Percentiles rank a stretch among this genome's conserved stretches.
phyloP scores from a whole-genome alignment of 1,139 yeast species.

The Hansenula lynferdii region DNA sequence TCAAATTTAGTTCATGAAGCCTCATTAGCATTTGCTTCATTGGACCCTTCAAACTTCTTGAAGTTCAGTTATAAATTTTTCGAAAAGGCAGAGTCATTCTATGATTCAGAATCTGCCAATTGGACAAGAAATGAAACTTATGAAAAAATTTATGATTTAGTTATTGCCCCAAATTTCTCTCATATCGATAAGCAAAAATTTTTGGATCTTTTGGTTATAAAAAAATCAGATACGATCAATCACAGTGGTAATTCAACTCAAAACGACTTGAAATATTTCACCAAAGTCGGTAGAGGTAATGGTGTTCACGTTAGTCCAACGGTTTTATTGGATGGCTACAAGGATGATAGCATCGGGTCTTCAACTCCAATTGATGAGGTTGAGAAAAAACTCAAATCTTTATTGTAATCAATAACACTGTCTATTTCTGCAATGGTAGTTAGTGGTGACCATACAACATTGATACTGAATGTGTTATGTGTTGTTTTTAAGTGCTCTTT shows the following conservation, averaged over 20 bases:
- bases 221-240: slow-evolving; percentile 24
- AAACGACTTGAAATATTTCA: slow-evolving; percentile 66
- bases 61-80: slow-evolving; percentile 52
- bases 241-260: slow-evolving; percentile 60
- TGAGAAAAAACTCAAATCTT: slow-evolving; percentile 24
- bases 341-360: slow-evolving; percentile 37
- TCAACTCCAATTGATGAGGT: slow-evolving; percentile 31
- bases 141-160: slow-evolving; percentile 27
- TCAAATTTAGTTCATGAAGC: slow-evolving; percentile 69
- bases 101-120: slow-evolving; percentile 54
- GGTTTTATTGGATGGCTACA: slow-evolving; percentile 65
- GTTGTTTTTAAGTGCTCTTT: too few relatives aligned
- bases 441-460: too few relatives aligned
- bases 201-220: slow-evolving; percentile 25
- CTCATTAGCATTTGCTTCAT: slow-evolving; percentile 58
- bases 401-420: slow-evolving; percentile 9
- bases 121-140: slow-evolving; percentile 55
- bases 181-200: slow-evolving; percentile 34
- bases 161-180: slow-evolving; percentile 42
- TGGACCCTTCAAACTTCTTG: slow-evolving; percentile 63
- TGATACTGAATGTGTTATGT: too few relatives aligned
- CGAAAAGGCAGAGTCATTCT: slow-evolving; percentile 46
- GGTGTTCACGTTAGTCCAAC: slow-evolving; percentile 90
- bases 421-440: too few relatives aligned
- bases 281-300: slow-evolving; percentile 67